A percentile compares a stretch with the other conserved stretches of the same genome.
These are phyloP conservation scores for Pestalotiopsis sp. DNA, from an alignment of 2,329 filamentous ascomycete genomes.

Conservation along the genomic window DNA sequence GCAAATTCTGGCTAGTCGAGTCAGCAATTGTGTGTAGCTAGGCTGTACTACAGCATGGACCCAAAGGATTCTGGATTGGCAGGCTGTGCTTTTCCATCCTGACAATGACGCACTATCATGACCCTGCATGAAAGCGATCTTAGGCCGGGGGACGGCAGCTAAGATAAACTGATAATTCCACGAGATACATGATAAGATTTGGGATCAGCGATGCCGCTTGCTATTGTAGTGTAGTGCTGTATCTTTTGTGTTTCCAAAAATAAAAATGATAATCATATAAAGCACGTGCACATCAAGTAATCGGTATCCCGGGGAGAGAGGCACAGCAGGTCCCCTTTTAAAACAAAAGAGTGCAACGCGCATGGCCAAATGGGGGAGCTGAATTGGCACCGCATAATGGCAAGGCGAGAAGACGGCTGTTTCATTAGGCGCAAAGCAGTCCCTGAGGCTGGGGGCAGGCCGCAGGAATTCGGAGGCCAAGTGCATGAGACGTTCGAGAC, in stretches of 20 bases:
- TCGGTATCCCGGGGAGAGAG: neutral
- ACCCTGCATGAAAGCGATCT: neutral
- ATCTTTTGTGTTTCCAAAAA: neutral
- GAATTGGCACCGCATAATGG: conserved; percentile 2
- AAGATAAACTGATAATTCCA: neutral
- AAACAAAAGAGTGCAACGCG: neutral
- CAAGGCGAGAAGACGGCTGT: conserved; percentile 5
- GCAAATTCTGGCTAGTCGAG: too few relatives aligned
- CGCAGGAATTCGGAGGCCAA: neutral
- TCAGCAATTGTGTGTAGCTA: neutral
- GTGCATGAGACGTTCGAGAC: neutral
- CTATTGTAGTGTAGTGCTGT: neutral
- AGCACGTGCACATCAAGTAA: neutral
- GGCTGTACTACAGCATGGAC: neutral
- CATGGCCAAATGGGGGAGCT: conserved; percentile 9
- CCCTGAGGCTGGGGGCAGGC: neutral
- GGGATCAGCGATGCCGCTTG: neutral
- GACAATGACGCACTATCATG: neutral
- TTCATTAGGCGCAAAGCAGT: conserved; percentile 12
- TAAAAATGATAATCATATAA: neutral
- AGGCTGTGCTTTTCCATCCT: neutral
- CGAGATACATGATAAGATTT: neutral
- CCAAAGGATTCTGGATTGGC: neutral
- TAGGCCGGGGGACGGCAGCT: neutral
- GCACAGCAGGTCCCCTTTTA: neutral